Conservation (phyloP, 2,329 filamentous ascomycete species). For the Pestalotiopsis sp. region DNA sequence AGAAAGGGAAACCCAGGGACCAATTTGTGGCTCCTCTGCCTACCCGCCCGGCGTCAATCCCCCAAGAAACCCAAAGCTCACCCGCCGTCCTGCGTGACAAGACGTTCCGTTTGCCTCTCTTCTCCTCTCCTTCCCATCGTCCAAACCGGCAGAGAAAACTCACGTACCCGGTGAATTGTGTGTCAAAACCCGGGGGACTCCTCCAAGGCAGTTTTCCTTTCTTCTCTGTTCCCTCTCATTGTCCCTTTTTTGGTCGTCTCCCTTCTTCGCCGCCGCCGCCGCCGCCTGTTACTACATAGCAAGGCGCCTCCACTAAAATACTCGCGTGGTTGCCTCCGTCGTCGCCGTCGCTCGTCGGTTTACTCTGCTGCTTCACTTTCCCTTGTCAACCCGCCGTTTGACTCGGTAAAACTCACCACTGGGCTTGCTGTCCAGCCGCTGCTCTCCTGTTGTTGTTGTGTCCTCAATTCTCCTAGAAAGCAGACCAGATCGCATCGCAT, state of each 20-base stretch:
- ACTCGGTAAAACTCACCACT: neutral
- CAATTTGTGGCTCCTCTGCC: constrained; percentile 3
- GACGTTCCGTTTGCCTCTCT: constrained; percentile 15
- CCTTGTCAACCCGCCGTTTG: constrained; percentile 12
- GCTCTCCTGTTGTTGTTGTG: constrained; percentile 15
- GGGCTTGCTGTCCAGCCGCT: neutral
- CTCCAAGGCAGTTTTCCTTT: constrained; percentile 43
- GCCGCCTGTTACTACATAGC: neutral
- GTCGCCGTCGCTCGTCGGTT: constrained; percentile 23
- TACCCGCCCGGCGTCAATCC: constrained; percentile 3
- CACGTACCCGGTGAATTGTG: constrained; percentile 39
- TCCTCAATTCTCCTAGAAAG: constrained; percentile 22
- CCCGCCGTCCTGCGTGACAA: constrained; percentile 8
- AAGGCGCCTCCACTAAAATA: neutral
- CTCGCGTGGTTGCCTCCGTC: constrained; percentile 3
- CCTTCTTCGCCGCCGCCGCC: neutral
- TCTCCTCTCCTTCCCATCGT: constrained; percentile 25
- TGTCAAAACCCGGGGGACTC: constrained; percentile 38
- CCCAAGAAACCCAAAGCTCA: constrained; percentile 3
- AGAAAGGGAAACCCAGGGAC: neutral
- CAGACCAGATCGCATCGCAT: neutral
- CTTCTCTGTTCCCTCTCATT: constrained; percentile 31
- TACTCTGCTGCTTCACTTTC: constrained; percentile 17
- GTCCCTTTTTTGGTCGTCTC: constrained; percentile 25
- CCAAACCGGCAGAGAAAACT: constrained; percentile 35